phyloP scores from a whole-genome alignment of 1,139 yeast species.

The Blastobotrys niveus region DNA sequence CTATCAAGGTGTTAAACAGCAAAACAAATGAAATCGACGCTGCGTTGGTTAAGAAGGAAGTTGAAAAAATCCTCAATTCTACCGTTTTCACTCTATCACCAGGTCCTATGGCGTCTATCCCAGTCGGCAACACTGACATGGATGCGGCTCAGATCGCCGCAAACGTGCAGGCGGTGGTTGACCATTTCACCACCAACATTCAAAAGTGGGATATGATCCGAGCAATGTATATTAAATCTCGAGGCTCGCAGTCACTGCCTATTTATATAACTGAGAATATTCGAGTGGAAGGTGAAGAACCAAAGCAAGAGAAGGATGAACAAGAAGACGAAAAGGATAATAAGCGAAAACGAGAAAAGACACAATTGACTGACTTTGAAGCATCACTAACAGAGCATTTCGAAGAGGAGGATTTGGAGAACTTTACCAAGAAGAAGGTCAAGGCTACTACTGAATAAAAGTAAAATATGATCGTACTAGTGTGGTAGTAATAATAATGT shows the following conservation, averaged over 20 bases:
- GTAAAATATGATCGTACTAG: no score
- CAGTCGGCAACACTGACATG: constrained; percentile 53
- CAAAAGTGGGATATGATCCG: constrained; percentile 45
- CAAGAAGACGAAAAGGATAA: constrained; percentile 30
- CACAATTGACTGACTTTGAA: constrained; percentile 57
- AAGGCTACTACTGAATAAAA: no score
- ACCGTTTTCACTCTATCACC: constrained; percentile 67
- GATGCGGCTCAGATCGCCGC: constrained; percentile 39
- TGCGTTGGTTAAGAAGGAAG: constrained; percentile 50
- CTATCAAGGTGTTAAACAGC: constrained; percentile 45
- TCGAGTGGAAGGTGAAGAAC: constrained; percentile 42
- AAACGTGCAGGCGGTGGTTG: constrained; percentile 55
- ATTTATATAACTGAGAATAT: constrained; percentile 63
- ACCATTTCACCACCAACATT: constrained; percentile 41
- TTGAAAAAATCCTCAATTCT: constrained; percentile 53
- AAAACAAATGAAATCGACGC: constrained; percentile 25
- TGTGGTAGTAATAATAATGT: no score
- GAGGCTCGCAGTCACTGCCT: constrained; percentile 77
- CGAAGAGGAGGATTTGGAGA: constrained; percentile 51
- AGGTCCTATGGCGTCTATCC: constrained; percentile 61
- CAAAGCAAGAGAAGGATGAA: constrained; percentile 27
- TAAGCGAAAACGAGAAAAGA: constrained; percentile 34
- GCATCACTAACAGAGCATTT: constrained; percentile 76
- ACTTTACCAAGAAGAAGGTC: constrained; percentile 37
- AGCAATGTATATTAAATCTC: constrained; percentile 61